phyloP scores from a whole-genome alignment of 192 early-diverging fungal genomes.

The Coemansia sp. region DNA sequence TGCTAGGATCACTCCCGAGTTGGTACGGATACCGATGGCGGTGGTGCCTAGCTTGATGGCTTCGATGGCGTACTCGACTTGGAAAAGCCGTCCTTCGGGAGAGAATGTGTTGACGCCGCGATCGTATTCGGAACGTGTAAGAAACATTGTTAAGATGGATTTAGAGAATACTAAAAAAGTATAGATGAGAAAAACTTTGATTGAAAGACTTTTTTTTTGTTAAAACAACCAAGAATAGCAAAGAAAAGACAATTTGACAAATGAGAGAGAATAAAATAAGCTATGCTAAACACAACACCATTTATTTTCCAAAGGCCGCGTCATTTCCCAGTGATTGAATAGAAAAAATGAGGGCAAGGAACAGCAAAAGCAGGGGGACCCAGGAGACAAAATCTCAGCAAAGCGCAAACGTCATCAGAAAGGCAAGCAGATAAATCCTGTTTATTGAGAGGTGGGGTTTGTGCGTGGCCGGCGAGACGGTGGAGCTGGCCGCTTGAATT shows the following conservation, averaged over 20 bases:
- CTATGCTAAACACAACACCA: not conserved
- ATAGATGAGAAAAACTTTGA: not conserved
- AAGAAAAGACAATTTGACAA: not conserved
- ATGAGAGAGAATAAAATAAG: not conserved
- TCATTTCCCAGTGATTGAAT: too few species aligned
- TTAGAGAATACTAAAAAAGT: not conserved
- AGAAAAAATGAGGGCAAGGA: too few species aligned
- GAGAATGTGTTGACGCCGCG: slow-evolving; percentile 99
- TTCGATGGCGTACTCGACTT: slow-evolving; percentile 99
- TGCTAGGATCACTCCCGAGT: slow-evolving; percentile 88
- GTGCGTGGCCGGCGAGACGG: slow-evolving; percentile 42
- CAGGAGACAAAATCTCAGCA: slow-evolving; percentile 2
- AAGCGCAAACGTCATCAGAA: too few species aligned
- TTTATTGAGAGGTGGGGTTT: slow-evolving; percentile 2
- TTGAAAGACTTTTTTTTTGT: too few species aligned
- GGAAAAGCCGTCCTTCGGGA: slow-evolving; percentile 98
- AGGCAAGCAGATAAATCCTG: too few species aligned
- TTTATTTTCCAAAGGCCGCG: slow-evolving; percentile 3
- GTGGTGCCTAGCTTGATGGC: slow-evolving; percentile 99
- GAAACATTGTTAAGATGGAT: slow-evolving; percentile 27
- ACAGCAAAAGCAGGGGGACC: not conserved
- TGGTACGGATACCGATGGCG: slow-evolving; percentile 96
- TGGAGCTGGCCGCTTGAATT: slow-evolving; percentile 47
- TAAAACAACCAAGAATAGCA: not conserved
- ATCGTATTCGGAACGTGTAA: slow-evolving; percentile 91